Evolutionary conservation across 176 grass and related monocot species (phyloP), one percentile per base, ranked within the genome.

Genomic region (Ananas comosus): DNA sequence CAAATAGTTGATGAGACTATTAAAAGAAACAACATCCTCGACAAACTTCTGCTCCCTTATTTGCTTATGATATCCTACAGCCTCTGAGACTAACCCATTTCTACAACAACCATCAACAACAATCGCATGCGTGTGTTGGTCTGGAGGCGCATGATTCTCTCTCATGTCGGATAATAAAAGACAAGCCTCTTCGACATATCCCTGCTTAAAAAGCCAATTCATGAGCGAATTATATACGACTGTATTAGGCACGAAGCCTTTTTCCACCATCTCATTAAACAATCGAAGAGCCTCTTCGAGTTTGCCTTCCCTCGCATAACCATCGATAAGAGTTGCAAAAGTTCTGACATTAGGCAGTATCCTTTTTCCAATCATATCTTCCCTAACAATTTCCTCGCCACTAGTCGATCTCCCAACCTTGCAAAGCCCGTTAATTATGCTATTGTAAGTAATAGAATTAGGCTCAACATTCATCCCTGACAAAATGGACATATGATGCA

Each of bases 121-220:
- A 24, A 68, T 76, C 11, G 74, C 50, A 59, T 49, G 53, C 13
- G 74, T 76, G 74, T 49, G 58, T 57, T 16, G 28, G 49, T 76
- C 74, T 67, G 51, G 65, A 76, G 17, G 23, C 6, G 42, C 74
- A 59, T 49, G 16, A 51, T 12, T 51, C 24, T 59, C 29, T 33
- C 22, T 54, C 65, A 76, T 76, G 52, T 68, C 64, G 0, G 74
- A 76, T 13, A 76, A 29, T 23, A 76, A 68, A 17, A 68, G 59
- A 59, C 51, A 23, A 68, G 74, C 74, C 50, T 76, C 64, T 51
- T 76, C 74, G 3, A 49, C 3, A 23, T 76, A 49, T 24, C 74
- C 74, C n/a, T 16, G 51, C 33, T 76, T 76, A 19, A 76, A 76
- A 11, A 76, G 64, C 65, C 65, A 76, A 76, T 76, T 76, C 51